Evolutionary conservation across 1,139 yeast genomes (phyloP), one percentile per base, ranked within the genome.

Genomic region (Saccharomyces uvarum): DNA sequence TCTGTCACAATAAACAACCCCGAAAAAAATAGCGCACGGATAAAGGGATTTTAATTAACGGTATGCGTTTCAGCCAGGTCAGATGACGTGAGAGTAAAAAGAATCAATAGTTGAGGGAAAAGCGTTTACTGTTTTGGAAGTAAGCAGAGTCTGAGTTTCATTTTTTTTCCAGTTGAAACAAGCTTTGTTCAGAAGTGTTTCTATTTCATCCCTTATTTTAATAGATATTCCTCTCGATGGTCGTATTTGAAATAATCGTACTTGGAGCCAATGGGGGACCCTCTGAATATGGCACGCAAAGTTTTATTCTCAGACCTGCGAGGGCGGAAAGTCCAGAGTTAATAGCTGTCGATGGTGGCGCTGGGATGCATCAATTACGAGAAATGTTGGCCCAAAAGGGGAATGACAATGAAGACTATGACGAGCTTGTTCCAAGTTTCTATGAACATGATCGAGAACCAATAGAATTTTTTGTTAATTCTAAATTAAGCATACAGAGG

Each of bases 201-300:
- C 44, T 38, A 14, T 19, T 19, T 38, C 44, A 38, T 38, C 44
- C 44, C 44, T 19, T 38, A 11, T 38, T 16, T 14, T 33, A 1
- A 11, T 11, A 19, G 19, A 5, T 38, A 16, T 9, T 38, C 24
- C 44, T 38, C 13, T 38, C 19, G 9, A 38, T 38, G 44, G 32
- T 28, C 11, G 26, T 38, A 16, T 79, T 79, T 59, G 80, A 79
- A 52, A 63, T 85, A 42, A 82, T 87, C 0, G 78, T 84, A 48
- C 70, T 86, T 56, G 96, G 96, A 4, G 77, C 86, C 14, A 79
- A 86, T 3, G 96, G 96, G 4, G 96, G 96, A 4, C 95, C 95
- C 0, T 67, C 82, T 16, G 91, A 86, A 46, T 81, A 82, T 9
- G 73, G 77, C 21, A 85, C 86, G 2, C 86, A 91, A 59, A 77